A percentile compares a stretch with the other conserved stretches of the same genome.
phyloP scores from a whole-genome alignment of 129 eudicot genomes.

The Lactuca sativa region DNA sequence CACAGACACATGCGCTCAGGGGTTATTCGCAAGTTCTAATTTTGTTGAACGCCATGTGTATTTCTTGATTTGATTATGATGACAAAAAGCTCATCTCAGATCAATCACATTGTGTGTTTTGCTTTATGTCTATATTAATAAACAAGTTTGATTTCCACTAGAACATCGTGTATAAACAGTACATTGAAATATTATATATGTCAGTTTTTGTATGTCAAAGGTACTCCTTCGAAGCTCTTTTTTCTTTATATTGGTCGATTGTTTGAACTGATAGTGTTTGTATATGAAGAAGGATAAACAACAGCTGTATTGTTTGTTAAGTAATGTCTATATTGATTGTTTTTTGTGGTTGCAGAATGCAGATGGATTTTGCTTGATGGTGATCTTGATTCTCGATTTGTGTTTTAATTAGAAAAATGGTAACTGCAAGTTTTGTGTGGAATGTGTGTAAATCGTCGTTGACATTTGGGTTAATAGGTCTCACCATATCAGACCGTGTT shows the following conservation, averaged over 20 bases:
- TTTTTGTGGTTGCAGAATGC: constrained; percentile 28
- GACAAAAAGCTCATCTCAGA: constrained; percentile 1
- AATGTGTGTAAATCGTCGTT: constrained; percentile 53
- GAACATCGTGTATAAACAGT: constrained; percentile 14
- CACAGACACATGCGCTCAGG: neutral
- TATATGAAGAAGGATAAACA: too few relatives aligned
- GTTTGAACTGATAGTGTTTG: neutral
- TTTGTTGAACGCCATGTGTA: constrained; percentile 2
- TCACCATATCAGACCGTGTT: constrained; percentile 77
- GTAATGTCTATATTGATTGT: constrained; percentile 3
- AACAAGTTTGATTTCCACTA: neutral
- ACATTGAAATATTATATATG: neutral
- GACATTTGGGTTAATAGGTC: constrained; percentile 67
- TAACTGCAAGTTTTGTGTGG: constrained; percentile 43
- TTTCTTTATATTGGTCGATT: neutral
- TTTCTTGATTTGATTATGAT: neutral
- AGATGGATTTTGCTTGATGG: constrained; percentile 34
- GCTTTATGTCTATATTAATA: neutral
- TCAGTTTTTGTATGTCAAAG: neutral
- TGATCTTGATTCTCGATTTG: constrained; percentile 12
- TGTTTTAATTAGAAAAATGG: constrained; percentile 39
- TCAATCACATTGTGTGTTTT: neutral
- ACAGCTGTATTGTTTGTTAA: too few relatives aligned
- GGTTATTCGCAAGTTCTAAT: neutral
- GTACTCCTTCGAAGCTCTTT: too few relatives aligned